phyloP scores from a whole-genome alignment of 306 rosid species.

The Quillaja saponaria region DNA sequence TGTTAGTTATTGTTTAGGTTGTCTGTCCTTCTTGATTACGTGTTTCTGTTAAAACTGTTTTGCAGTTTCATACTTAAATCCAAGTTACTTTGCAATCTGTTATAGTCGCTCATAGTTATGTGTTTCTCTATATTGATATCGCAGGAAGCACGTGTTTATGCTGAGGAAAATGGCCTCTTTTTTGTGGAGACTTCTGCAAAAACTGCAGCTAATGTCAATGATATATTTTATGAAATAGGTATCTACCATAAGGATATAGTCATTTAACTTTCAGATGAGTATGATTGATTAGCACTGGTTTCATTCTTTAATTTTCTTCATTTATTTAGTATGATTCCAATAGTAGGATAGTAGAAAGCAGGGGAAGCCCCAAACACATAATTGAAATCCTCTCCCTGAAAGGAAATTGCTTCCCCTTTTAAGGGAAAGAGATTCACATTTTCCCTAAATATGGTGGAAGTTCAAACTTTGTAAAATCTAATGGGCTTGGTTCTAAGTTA shows the following conservation, averaged over 20 bases:
- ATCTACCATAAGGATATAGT: background rate
- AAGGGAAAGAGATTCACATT: background rate
- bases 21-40: background rate
- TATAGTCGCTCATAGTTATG: background rate
- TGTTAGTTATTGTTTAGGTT: no score
- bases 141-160: constrained; percentile 61
- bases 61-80: no score
- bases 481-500: constrained; percentile 2
- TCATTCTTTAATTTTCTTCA: background rate
- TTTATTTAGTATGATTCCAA: constrained; percentile 4
- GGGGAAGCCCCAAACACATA: no score
- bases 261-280: constrained; percentile 14
- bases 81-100: background rate
- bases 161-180: constrained; percentile 62
- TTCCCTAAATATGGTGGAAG: background rate
- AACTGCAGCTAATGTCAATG: constrained; percentile 60
- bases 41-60: background rate
- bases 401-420: constrained; percentile 18
- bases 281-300: background rate
- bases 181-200: constrained; percentile 70
- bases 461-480: constrained; percentile 15
- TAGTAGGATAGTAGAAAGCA: background rate
- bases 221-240: constrained; percentile 65
- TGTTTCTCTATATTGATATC: background rate
- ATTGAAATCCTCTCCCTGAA: constrained; percentile 4